These are phyloP conservation scores for Acephala macrosclerotiorum DNA, from an alignment of 2,329 filamentous ascomycete species.

Conservation along the genomic window DNA sequence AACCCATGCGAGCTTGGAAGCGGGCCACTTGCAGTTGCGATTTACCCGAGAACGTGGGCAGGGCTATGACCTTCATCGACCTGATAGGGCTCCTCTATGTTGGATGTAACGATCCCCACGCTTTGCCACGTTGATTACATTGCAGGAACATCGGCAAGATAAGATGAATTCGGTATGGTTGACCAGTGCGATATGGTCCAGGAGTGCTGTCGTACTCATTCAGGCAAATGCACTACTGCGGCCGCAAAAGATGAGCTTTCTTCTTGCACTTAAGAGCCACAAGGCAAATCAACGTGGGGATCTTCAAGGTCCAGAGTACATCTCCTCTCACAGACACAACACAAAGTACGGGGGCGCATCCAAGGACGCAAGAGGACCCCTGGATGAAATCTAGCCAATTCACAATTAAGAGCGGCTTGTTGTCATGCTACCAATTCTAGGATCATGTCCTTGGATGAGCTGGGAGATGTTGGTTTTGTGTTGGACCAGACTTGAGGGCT, in stretches of 20 bases:
- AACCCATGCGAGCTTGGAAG: background rate
- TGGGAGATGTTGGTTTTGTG: too few relatives aligned
- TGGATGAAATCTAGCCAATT: background rate
- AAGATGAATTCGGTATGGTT: background rate
- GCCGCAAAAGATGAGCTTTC: background rate
- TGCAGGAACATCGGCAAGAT: constrained; percentile 6
- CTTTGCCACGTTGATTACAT: constrained; percentile 1
- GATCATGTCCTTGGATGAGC: background rate
- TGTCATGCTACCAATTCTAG: background rate
- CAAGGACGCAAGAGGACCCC: background rate
- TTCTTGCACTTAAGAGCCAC: constrained; percentile 3
- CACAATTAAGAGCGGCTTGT: background rate
- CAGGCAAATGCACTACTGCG: background rate
- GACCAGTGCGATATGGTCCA: background rate
- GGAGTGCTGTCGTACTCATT: background rate
- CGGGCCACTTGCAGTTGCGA: background rate
- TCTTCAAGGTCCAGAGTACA: background rate
- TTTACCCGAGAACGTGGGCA: background rate
- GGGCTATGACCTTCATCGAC: background rate
- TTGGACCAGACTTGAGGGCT: too few relatives aligned
- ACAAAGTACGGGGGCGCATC: background rate
- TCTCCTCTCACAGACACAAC: background rate
- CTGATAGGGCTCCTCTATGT: background rate
- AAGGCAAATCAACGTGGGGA: background rate
- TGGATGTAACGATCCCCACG: background rate